Conservation (phyloP, 179 eudicot species). For the Beta macrorhiza region DNA sequence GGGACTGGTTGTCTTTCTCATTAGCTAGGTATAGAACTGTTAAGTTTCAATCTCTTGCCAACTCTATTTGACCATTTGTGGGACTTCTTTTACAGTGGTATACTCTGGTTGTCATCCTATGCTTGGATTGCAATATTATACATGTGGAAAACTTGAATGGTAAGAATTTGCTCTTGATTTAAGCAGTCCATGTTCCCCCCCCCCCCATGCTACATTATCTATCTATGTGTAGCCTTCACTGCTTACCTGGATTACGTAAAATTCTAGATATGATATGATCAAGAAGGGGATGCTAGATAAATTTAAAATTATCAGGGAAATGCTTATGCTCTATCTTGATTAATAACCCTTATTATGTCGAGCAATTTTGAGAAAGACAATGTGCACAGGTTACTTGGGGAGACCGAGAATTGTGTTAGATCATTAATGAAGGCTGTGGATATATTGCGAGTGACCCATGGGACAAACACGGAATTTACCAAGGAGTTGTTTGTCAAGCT, state of each 20-base stretch:
- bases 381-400: slow-evolving; percentile 69
- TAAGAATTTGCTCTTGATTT: slow-evolving; percentile 25
- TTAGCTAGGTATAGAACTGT: too few species aligned
- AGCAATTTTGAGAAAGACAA: not conserved
- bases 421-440: slow-evolving; percentile 70
- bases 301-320: not conserved
- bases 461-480: slow-evolving; percentile 60
- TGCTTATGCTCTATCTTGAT: not conserved
- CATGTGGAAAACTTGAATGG: slow-evolving; percentile 92
- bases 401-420: slow-evolving; percentile 55
- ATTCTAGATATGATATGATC: not conserved
- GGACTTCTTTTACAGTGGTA: slow-evolving; percentile 46
- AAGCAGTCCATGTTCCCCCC: not conserved
- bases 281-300: not conserved
- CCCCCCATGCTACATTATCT: not conserved
- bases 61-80: slow-evolving; percentile 2
- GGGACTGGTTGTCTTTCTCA: not conserved
- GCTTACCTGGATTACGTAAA: not conserved
- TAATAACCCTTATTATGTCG: not conserved
- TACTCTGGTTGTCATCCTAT: slow-evolving; percentile 77
- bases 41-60: not conserved
- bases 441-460: slow-evolving; percentile 70
- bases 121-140: slow-evolving; percentile 86
- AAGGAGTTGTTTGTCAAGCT: slow-evolving; percentile 66
- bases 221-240: not conserved